Evolutionary conservation across 306 rosid species (phyloP).

Genomic region (Vigna unguiculata): DNA sequence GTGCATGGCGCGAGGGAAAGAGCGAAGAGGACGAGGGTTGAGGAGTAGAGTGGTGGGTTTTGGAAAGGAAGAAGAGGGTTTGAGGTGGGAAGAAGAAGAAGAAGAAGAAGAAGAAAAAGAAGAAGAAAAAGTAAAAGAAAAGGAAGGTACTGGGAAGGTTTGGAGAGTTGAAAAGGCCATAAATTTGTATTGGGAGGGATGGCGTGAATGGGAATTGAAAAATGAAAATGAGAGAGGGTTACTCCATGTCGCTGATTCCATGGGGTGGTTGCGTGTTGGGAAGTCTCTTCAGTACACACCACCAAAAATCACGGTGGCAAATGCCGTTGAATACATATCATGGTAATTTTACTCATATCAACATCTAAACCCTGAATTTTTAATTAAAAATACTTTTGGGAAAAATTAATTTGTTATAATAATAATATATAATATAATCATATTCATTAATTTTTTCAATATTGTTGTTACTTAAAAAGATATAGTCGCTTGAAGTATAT

Average conservation of each 20-base stretch:
- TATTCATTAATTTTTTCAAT: no score
- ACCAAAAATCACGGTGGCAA: neutral
- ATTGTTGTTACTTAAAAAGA: no score
- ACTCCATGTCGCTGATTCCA: slow-evolving; percentile 18
- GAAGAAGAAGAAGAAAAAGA: neutral
- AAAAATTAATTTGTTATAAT: no score
- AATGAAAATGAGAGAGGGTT: neutral
- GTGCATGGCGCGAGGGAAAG: slow-evolving; percentile 38
- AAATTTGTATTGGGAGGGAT: neutral
- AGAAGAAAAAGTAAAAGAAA: neutral
- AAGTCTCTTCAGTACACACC: neutral
- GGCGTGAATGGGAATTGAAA: slow-evolving; percentile 25
- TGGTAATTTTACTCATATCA: no score
- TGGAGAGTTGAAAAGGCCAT: slow-evolving; percentile 48
- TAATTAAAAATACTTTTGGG: no score
- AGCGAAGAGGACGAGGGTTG: slow-evolving; percentile 37
- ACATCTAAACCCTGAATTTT: no score
- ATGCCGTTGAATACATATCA: no score
- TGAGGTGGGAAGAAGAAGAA: slow-evolving; percentile 8
- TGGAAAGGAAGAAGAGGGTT: slow-evolving; percentile 39
- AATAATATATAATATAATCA: no score
- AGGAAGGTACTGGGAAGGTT: slow-evolving; percentile 39
- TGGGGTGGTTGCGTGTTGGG: neutral
- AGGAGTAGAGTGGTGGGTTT: slow-evolving; percentile 31
- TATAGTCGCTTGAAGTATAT: no score